Evolutionary conservation across 2,329 filamentous ascomycete genomes (phyloP).

Genomic region (Alternaria arbusti): DNA sequence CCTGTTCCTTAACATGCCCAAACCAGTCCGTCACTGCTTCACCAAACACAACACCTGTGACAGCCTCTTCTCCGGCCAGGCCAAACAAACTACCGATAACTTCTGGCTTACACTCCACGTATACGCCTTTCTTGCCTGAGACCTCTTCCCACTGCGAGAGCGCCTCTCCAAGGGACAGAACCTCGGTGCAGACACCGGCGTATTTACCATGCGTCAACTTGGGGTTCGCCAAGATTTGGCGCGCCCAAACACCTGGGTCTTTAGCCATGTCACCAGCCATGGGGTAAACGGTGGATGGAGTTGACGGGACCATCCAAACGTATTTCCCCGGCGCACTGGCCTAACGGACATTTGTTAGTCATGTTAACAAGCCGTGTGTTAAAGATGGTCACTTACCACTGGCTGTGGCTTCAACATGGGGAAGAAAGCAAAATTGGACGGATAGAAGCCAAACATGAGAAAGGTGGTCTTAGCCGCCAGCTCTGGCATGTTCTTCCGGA

Average conservation of each 20-base stretch:
- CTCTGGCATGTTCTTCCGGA: slow-evolving; percentile 39
- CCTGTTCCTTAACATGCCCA: neutral
- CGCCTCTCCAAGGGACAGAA: neutral
- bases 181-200: slow-evolving; percentile 2
- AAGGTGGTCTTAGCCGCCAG: slow-evolving; percentile 26
- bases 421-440: slow-evolving; percentile 18
- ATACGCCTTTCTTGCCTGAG: slow-evolving; percentile 5
- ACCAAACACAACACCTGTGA: slow-evolving; percentile 5
- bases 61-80: slow-evolving; percentile 1
- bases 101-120: neutral
- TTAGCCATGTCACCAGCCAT: slow-evolving; percentile 8
- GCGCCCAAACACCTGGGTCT: slow-evolving; percentile 6
- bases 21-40: slow-evolving; percentile 3
- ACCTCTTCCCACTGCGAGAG: neutral
- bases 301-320: slow-evolving; percentile 4
- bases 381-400: neutral
- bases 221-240: slow-evolving; percentile 5
- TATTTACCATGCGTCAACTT: slow-evolving; percentile 5
- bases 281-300: neutral
- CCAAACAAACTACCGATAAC: neutral
- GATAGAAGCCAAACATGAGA: slow-evolving; percentile 21
- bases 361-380: neutral
- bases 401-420: slow-evolving; percentile 16
- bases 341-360: neutral
- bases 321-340: neutral